Percentiles rank a stretch among this genome's conserved stretches.
Evolutionary conservation across 305 asterid species (phyloP).

Genomic region (Fraxinus latifolia): DNA sequence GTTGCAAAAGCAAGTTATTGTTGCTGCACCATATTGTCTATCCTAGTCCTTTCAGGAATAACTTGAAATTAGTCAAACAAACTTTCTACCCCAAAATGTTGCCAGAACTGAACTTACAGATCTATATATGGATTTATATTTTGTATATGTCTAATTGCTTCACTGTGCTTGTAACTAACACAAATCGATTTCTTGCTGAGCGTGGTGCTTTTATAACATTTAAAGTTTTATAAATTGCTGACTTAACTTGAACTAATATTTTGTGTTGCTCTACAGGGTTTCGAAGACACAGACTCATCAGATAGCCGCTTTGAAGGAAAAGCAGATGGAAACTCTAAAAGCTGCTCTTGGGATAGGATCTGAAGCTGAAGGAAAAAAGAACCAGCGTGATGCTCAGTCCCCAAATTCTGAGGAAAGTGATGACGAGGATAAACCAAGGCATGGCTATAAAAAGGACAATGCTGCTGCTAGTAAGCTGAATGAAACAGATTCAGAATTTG

Average conservation of each 20-base stretch:
- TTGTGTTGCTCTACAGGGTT: slow-evolving; percentile 40
- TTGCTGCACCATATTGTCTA: not conserved
- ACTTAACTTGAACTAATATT: not conserved
- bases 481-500: slow-evolving; percentile 25
- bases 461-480: slow-evolving; percentile 17
- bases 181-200: not conserved
- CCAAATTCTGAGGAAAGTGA: slow-evolving; percentile 33
- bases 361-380: slow-evolving; percentile 51
- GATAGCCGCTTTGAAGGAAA: slow-evolving; percentile 81
- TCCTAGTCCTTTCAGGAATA: not conserved
- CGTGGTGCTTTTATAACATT: not conserved
- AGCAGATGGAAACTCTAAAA: slow-evolving; percentile 75
- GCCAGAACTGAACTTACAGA: not conserved
- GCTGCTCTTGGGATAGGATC: slow-evolving; percentile 80
- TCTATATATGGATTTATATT: not conserved
- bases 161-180: not conserved
- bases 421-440: slow-evolving; percentile 39
- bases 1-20: not conserved
- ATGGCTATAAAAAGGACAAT: slow-evolving; percentile 25
- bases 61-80: not conserved
- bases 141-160: not conserved
- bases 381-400: slow-evolving; percentile 33
- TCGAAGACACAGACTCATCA: slow-evolving; percentile 89
- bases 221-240: not conserved
- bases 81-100: not conserved